Conservation (phyloP, 2,329 filamentous ascomycete species). For the Cladophialophora bantiana region DNA sequence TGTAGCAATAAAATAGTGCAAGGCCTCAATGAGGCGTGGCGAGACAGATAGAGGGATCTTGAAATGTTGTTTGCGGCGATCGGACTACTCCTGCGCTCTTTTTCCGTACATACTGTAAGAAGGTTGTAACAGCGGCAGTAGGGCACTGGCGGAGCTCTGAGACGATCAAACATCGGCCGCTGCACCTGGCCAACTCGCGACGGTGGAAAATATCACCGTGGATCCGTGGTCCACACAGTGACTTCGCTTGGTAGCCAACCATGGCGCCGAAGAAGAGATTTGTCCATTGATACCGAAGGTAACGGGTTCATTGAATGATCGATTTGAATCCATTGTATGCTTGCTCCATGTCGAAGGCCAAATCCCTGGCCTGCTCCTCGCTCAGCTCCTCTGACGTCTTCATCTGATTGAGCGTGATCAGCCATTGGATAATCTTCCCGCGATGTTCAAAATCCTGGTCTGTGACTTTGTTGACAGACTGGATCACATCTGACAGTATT, state of each 20-base stretch:
- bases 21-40: background rate
- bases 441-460: slow-evolving; percentile 93
- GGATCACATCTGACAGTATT: slow-evolving; percentile 91
- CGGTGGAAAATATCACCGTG: background rate
- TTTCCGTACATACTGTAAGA: background rate
- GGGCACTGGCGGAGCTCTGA: background rate
- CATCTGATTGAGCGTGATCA: slow-evolving; percentile 98
- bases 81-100: background rate
- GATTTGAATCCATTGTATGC: slow-evolving; percentile 94
- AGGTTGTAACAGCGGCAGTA: background rate
- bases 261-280: background rate
- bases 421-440: slow-evolving; percentile 97
- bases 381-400: slow-evolving; percentile 88
- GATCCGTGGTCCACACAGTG: background rate
- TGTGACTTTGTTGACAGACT: slow-evolving; percentile 96
- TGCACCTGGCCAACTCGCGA: background rate
- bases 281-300: background rate
- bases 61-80: background rate
- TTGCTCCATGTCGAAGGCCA: slow-evolving; percentile 91
- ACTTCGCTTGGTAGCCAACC: background rate
- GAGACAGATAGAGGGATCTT: background rate
- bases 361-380: slow-evolving; percentile 84
- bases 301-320: slow-evolving; percentile 58
- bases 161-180: background rate
- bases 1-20: background rate